Base-by-base conservation (phyloP, 2,329 filamentous ascomycete species). In the Cytospora leucostoma region DNA sequence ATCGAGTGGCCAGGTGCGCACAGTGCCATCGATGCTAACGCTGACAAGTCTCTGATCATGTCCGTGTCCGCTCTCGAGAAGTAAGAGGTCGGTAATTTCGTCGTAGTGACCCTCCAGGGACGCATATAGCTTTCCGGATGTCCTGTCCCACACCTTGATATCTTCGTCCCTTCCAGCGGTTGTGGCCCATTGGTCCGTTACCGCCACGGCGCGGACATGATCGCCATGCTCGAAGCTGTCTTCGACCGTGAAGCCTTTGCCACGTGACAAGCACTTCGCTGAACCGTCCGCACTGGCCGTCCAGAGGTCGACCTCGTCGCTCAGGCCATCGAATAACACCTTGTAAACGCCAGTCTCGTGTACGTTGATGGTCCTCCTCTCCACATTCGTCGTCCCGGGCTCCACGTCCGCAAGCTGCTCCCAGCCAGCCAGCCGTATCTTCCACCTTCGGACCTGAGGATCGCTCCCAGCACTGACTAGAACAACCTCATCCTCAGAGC, bases 261-360 rank as follows among this genome's bases (percentile, higher is more conserved):
- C 79, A 59, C 93, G 82, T 1, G 88, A 83, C 10, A 97, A 82
- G 69, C 92, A 93, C 74, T 94, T 95, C 2, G 88, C 88, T 0
- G 90, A 93, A 69, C 92, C 95, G 74, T 99, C 95, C 5, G 92
- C 93, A 65, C 92, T 97, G 7, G 93, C 90, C 8, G 94, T 97
- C 93, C 93, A 98, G 15, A 97, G 78, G 70, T 97, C 91, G 37
- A 84, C 87, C 13, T 85, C 83, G 7, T 87, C 85, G 38, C 77
- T 78, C 7, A 80, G 78, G 17, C 74, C 72, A 67, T 93, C 89
- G 70, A 96, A 96, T 21, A 84, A 79, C 15, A 98, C 78, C 67
- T 85, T 88, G 76, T 97, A 96, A 11, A 99, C 87, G 68, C 90
- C 95, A 0, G 95, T 99, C 69, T 97, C 92, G 75, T 99, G 95